phyloP scores from a whole-genome alignment of 805 yeast species.

The Saccharomycopsis vini region DNA sequence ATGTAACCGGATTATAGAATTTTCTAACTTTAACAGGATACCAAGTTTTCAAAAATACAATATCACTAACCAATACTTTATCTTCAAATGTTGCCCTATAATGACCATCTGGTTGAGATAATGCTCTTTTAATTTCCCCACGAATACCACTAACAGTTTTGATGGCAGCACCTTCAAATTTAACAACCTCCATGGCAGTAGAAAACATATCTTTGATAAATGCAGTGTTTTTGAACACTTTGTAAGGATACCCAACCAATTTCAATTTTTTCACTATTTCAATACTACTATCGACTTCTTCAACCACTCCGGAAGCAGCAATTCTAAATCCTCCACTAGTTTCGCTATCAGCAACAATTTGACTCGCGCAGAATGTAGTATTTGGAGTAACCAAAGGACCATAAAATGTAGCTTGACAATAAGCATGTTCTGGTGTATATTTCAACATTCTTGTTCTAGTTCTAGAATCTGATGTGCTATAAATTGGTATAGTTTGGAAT shows the following conservation, averaged over 20 bases:
- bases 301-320: slow-evolving; percentile 94
- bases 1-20: slow-evolving; percentile 94
- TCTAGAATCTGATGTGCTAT: slow-evolving; percentile 94
- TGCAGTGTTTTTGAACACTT: slow-evolving; percentile 92
- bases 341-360: slow-evolving; percentile 71
- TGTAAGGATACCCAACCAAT: slow-evolving; percentile 89
- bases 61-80: slow-evolving; percentile 83
- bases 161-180: slow-evolving; percentile 95
- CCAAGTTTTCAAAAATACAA: slow-evolving; percentile 89
- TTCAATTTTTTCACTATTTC: slow-evolving; percentile 95
- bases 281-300: slow-evolving; percentile 80
- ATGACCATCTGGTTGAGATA: slow-evolving; percentile 89
- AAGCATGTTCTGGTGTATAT: slow-evolving; percentile 97
- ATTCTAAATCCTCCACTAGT: slow-evolving; percentile 89
- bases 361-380: slow-evolving; percentile 94
- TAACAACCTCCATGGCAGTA: slow-evolving; percentile 88
- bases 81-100: slow-evolving; percentile 97
- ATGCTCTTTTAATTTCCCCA: slow-evolving; percentile 94
- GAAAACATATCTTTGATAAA: slow-evolving; percentile 95
- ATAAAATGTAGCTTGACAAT: slow-evolving; percentile 89
- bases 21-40: slow-evolving; percentile 85
- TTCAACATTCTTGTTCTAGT: slow-evolving; percentile 97
- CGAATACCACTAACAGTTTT: slow-evolving; percentile 95
- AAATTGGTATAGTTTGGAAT: slow-evolving; percentile 92
- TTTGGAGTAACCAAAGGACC: slow-evolving; percentile 97